Base-by-base conservation (phyloP, 2,329 filamentous ascomycete species). In the Monosporascus sp. region DNA sequence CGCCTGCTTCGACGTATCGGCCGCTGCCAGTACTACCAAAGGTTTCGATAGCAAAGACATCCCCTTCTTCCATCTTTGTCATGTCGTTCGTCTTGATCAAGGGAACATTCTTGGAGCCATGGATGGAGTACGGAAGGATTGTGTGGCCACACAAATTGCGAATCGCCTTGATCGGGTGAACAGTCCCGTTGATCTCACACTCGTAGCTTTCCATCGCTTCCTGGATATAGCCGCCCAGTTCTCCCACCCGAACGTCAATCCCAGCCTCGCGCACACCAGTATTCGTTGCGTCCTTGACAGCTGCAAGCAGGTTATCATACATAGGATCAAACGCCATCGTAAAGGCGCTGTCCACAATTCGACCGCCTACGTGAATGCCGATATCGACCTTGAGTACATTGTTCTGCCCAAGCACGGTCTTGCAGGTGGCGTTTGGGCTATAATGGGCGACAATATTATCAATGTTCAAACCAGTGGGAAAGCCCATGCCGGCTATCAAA, bases 1-100 rank as follows among this genome's bases (percentile, higher is more conserved):
- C 92, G 72, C 90, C 88, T 72, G 96, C 90, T 65, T 97, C 91
- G 59, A 84, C 77, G 52, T 96, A 89, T 66, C 89, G 88, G 59
- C 91, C 92, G 68, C 90, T 92, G 59, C 92, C 93, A 22, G 92
- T 97, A 69, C 88, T 94, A 55, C 92, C 93, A 70, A 97, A 97
- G 0, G 92, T 97, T 76, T 97, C 92, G 63, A 97, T 96, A 59
- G 92, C 92, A 70, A 95, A 97, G 20, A 91, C 86, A 67, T 97
- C 92, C 41, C 91, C 91, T 73, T 97, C 92, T 74, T 97, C 92
- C 93, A 97, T 97, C 80, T 96, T 96, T 50, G 90, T 95, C 69
- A 87, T 84, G 66, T 96, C 90, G 57, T 83, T 82, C 57, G 84
- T 87, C 6, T 96, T 96, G 58, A 97, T 90, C 64, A 97, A 96